Evolutionary conservation across 805 yeast genomes (phyloP), one percentile per base, ranked within the genome.

Genomic region (Debaryomyces prosopidis): DNA sequence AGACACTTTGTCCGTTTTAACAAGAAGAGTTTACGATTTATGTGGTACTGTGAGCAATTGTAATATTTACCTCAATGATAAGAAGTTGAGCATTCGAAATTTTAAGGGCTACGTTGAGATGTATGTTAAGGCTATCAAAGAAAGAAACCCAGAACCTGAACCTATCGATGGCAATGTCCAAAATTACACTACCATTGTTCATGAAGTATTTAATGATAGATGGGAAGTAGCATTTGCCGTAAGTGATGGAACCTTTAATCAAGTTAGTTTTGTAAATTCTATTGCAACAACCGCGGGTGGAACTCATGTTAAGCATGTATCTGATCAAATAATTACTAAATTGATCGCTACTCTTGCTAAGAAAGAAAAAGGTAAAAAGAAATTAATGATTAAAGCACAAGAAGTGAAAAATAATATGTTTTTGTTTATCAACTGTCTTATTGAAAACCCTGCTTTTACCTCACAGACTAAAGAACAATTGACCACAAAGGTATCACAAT

Each of bases 251-350:
- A 69, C 80, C 2, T 94, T 94, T 67, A 88, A 89, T 57, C 99
- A 94, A 65, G 94, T 94, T 36, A 91, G 97, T 30, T 94, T 94
- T 69, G 99, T 94, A 12, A 94, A 94, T 63, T 90, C 97, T 5
- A 94, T 94, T 62, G 99, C 99, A 0, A 94, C 99, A 0, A 92
- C 98, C 0, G 72, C 92, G 1, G 99, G 99, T 48, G 99, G 99
- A 55, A 87, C 99, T 0, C 99, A 94, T 64, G 95, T 90, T 30
- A 90, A 85, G 53, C 82, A 85, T 61, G 77, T 91, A 26, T 75
- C 95, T 4, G 97, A 92, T 63, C 89, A 91, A 69, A 78, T 94
- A 44, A 85, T 89, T 19, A 80, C 76, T 49, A 90, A 88, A 63
- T 79, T 91, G 45, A 69, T 82, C 45, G 97, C 87, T 11, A 71